Conservation (phyloP, 1,139 yeast genomes). For the Geotrichum armillariae region DNA sequence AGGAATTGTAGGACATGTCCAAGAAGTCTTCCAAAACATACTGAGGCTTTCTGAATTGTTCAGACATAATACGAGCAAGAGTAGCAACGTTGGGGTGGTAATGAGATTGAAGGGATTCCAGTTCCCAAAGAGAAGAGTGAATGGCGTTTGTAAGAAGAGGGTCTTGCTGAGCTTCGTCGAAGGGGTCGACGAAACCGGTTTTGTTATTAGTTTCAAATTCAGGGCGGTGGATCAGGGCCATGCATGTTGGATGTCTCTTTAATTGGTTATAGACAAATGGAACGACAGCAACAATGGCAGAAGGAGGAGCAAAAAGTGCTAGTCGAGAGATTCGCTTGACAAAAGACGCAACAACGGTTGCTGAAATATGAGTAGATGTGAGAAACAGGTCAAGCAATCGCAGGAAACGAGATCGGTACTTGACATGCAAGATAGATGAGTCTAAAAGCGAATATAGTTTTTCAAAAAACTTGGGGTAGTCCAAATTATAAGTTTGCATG, state of each 20-base stretch:
- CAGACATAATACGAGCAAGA: slow-evolving; percentile 80
- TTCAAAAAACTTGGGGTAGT: slow-evolving; percentile 85
- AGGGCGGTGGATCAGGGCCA: slow-evolving; percentile 75
- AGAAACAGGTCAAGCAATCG: slow-evolving; percentile 83
- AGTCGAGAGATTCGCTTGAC: slow-evolving; percentile 79
- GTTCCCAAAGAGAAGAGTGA: slow-evolving; percentile 88
- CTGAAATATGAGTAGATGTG: slow-evolving; percentile 84
- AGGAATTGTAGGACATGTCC: slow-evolving; percentile 81
- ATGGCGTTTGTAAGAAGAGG: slow-evolving; percentile 81
- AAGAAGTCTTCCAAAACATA: slow-evolving; percentile 92
- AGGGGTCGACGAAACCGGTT: slow-evolving; percentile 59
- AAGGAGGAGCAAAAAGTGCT: slow-evolving; percentile 78
- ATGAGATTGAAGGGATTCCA: slow-evolving; percentile 78
- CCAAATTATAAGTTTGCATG: slow-evolving; percentile 80
- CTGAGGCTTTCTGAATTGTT: slow-evolving; percentile 83
- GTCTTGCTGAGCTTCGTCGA: slow-evolving; percentile 58
- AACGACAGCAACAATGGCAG: slow-evolving; percentile 81
- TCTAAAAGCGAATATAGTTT: slow-evolving; percentile 76
- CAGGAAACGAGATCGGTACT: slow-evolving; percentile 83
- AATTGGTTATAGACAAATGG: slow-evolving; percentile 91
- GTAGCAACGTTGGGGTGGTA: slow-evolving; percentile 96
- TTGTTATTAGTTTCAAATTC: slow-evolving; percentile 31
- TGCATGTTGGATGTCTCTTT: slow-evolving; percentile 90
- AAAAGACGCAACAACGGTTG: slow-evolving; percentile 82
- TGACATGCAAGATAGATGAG: slow-evolving; percentile 73